Evolutionary conservation across 495 filamentous ascomycete genomes (phyloP).

Genomic region (Aspergillus olivimuriae): DNA sequence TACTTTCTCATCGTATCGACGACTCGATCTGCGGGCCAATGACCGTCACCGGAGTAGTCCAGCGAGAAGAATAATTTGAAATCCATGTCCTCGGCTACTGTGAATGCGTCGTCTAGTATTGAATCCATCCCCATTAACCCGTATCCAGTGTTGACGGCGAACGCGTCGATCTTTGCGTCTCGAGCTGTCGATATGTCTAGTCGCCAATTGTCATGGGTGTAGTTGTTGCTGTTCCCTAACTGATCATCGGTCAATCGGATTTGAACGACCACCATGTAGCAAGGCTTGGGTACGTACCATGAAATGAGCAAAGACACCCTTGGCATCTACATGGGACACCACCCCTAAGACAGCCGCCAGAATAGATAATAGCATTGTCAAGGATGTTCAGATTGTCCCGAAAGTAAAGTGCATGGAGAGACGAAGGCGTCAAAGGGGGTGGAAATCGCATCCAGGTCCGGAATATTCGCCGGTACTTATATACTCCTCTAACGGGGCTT

Average conservation of each 20-base stretch:
- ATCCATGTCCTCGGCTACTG: conserved; percentile 42
- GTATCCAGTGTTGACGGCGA: conserved; percentile 63
- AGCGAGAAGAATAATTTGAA: conserved; percentile 71
- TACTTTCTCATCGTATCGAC: conserved; percentile 48
- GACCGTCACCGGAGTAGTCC: conserved; percentile 53
- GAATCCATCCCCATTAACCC: conserved; percentile 35
- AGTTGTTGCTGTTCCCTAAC: conserved; percentile 23
- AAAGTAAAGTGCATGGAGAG: too few species aligned
- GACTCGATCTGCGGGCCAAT: conserved; percentile 53
- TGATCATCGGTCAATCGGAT: too few species aligned
- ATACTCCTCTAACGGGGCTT: too few species aligned
- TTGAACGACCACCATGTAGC: too few species aligned
- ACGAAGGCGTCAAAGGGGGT: too few species aligned
- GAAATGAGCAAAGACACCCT: conserved; percentile 32
- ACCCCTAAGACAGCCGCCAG: conserved; percentile 7
- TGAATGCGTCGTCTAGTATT: conserved; percentile 47
- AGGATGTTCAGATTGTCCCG: too few species aligned
- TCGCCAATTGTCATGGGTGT: conserved; percentile 42
- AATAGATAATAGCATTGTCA: conserved; percentile 1
- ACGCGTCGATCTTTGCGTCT: conserved; percentile 61
- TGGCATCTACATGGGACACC: conserved; percentile 20
- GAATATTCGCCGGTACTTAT: too few species aligned
- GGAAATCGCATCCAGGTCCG: too few species aligned
- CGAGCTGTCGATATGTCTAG: conserved; percentile 55
- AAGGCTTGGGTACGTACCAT: conserved; percentile 18